A percentile compares a stretch with the other conserved stretches of the same genome.
These are phyloP conservation scores for Aureobasidium sp. DNA, from an alignment of 2,329 filamentous ascomycete genomes.

Conservation along the genomic window DNA sequence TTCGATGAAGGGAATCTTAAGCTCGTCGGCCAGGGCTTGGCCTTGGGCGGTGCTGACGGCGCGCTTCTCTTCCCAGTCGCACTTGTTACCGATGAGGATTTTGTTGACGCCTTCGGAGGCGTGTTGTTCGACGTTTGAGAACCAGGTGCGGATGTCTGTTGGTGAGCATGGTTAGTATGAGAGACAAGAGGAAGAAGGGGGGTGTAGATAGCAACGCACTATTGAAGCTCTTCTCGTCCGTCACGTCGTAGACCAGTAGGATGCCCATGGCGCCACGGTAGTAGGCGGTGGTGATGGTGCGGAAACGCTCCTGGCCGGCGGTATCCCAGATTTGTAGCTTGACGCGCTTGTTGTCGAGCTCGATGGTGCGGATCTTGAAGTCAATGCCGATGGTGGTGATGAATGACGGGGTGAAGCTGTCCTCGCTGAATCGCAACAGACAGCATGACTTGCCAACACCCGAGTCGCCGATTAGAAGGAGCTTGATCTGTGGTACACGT, in stretches of 20 bases:
- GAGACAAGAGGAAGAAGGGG: neutral
- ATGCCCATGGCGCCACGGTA: slow-evolving; percentile 99
- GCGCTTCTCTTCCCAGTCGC: slow-evolving; percentile 99
- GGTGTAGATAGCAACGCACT: slow-evolving; percentile 53
- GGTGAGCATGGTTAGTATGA: slow-evolving; percentile 13
- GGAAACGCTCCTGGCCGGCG: slow-evolving; percentile 94
- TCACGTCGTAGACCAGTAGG: slow-evolving; percentile 95
- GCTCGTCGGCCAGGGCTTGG: slow-evolving; percentile 86
- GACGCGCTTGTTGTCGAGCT: slow-evolving; percentile 95
- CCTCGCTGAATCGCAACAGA: slow-evolving; percentile 90
- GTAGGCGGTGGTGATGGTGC: slow-evolving; percentile 97
- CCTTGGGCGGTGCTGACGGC: slow-evolving; percentile 88
- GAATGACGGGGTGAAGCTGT: slow-evolving; percentile 94
- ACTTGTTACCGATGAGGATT: slow-evolving; percentile 99
- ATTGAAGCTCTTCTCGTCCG: slow-evolving; percentile 90
- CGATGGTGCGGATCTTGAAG: slow-evolving; percentile 99
- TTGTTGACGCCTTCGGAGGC: slow-evolving; percentile 99
- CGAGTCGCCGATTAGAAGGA: slow-evolving; percentile 92
- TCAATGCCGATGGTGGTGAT: slow-evolving; percentile 99
- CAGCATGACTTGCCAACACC: slow-evolving; percentile 97
- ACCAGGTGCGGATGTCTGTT: slow-evolving; percentile 96
- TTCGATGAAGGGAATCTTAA: slow-evolving; percentile 96
- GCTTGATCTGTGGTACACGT: slow-evolving; percentile 64
- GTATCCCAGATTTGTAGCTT: slow-evolving; percentile 99
- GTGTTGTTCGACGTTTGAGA: slow-evolving; percentile 97